These are phyloP conservation scores for Xylariomycetidae sp. DNA, from an alignment of 2,329 filamentous ascomycete genomes.

Conservation along the genomic window DNA sequence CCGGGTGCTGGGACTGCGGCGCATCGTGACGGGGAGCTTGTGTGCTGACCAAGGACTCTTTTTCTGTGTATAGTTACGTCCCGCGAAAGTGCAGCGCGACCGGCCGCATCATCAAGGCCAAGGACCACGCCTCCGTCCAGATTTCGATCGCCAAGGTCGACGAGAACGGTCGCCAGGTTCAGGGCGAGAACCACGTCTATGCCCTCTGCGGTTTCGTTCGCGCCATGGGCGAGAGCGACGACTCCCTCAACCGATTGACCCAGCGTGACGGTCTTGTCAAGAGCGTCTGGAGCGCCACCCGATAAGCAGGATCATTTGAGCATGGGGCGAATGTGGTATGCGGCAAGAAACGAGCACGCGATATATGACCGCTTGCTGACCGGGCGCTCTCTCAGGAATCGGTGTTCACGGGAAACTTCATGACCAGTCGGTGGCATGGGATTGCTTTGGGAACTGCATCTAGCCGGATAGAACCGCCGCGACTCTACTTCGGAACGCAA, in stretches of 20 bases:
- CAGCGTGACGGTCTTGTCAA: slow-evolving; percentile 97
- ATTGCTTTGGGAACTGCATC: slow-evolving; percentile 25
- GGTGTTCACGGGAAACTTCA: slow-evolving; percentile 26
- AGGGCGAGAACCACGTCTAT: slow-evolving; percentile 92
- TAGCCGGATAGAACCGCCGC: slow-evolving; percentile 24
- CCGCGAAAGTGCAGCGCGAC: slow-evolving; percentile 90
- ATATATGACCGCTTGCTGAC: slow-evolving; percentile 8
- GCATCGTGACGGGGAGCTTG: no score
- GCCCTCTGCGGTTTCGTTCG: slow-evolving; percentile 97
- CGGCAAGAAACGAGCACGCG: no score
- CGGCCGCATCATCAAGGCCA: slow-evolving; percentile 99
- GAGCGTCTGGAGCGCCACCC: slow-evolving; percentile 83
- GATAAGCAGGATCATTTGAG: slow-evolving; percentile 41
- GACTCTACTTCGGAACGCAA: slow-evolving; percentile 13
- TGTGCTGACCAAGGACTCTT: no score
- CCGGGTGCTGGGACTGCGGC: no score
- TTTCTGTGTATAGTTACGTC: slow-evolving; percentile 79
- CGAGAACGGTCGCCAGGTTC: slow-evolving; percentile 90
- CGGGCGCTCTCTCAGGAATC: slow-evolving; percentile 9
- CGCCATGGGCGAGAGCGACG: slow-evolving; percentile 96
- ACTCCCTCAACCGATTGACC: slow-evolving; percentile 89
- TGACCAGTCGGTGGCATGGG: slow-evolving; percentile 21
- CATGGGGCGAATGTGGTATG: slow-evolving; percentile 17
- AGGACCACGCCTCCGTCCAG: slow-evolving; percentile 95
- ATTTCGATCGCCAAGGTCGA: slow-evolving; percentile 97